phyloP scores from a whole-genome alignment of 495 filamentous ascomycete genomes.

The Penicillium cosmopolitanum region DNA sequence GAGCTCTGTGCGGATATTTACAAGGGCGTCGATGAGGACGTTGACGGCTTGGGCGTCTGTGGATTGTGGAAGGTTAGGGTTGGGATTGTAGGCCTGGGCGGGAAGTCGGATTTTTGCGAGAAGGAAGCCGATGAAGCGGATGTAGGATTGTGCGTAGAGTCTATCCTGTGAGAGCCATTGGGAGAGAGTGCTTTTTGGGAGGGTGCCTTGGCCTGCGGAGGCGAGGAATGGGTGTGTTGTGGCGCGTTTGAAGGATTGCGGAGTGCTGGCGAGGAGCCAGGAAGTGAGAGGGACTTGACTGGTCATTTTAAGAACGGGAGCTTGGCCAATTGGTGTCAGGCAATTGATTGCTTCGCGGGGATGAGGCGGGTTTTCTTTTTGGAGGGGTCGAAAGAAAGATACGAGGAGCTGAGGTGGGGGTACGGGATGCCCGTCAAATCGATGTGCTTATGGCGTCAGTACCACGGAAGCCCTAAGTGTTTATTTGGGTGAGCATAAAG shows the following conservation, averaged over 20 bases:
- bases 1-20: constrained; percentile 69
- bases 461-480: not conserved
- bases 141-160: constrained; percentile 73
- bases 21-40: constrained; percentile 65
- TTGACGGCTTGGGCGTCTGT: constrained; percentile 55
- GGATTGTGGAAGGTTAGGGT: constrained; percentile 18
- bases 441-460: constrained; percentile 18
- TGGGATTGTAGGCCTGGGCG: constrained; percentile 30
- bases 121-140: constrained; percentile 68
- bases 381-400: constrained; percentile 2
- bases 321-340: not conserved
- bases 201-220: constrained; percentile 64
- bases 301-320: constrained; percentile 20
- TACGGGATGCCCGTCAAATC: constrained; percentile 12
- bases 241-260: constrained; percentile 50
- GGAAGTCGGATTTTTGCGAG: constrained; percentile 67
- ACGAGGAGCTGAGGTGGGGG: constrained; percentile 11
- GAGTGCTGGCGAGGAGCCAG: constrained; percentile 34
- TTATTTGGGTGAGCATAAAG: not conserved
- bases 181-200: constrained; percentile 58
- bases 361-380: constrained; percentile 4
- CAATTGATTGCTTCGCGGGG: not conserved
- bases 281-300: constrained; percentile 34
- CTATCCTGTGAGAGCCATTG: constrained; percentile 78
- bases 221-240: constrained; percentile 72